phyloP scores from a whole-genome alignment of 352 stramenopile species.

The Plasmopara viticola region DNA sequence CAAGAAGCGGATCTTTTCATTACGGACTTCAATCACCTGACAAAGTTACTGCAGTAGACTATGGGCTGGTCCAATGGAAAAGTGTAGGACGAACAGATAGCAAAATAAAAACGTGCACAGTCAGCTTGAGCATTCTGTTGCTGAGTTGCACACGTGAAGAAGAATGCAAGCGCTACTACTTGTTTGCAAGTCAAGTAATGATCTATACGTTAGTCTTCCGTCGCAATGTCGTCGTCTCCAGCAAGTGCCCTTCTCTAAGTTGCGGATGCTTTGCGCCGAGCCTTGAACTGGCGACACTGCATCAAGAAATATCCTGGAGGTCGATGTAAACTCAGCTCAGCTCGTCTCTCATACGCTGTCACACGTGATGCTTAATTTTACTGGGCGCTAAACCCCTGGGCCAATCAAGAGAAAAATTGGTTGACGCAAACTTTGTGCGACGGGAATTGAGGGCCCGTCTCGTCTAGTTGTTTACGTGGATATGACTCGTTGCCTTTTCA shows the following conservation, averaged over 20 bases:
- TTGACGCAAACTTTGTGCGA: constrained; percentile 91
- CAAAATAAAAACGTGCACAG: background rate
- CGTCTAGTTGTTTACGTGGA: constrained; percentile 82
- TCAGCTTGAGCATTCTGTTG: too few species aligned
- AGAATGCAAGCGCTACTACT: constrained; percentile 23
- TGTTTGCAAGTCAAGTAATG: constrained; percentile 28
- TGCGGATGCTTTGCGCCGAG: constrained; percentile 79
- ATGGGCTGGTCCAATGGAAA: background rate
- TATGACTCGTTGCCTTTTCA: constrained; percentile 84
- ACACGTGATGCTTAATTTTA: constrained; percentile 97
- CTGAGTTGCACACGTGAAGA: too few species aligned
- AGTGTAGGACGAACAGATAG: too few species aligned
- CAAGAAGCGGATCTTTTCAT: constrained; percentile 96
- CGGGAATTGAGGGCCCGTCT: constrained; percentile 91
- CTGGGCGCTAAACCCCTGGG: constrained; percentile 87
- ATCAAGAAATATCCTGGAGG: constrained; percentile 95
- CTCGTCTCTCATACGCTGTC: constrained; percentile 98
- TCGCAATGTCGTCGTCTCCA: constrained; percentile 34
- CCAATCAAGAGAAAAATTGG: constrained; percentile 93
- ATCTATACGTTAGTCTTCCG: constrained; percentile 41
- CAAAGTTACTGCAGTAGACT: constrained; percentile 37
- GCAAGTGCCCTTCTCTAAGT: constrained; percentile 62
- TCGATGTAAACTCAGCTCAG: constrained; percentile 97
- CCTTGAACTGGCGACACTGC: constrained; percentile 93
- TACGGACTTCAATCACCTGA: constrained; percentile 91